Base-by-base conservation (phyloP, 2,329 filamentous ascomycete genomes). In the Colletotrichum coccodes region DNA sequence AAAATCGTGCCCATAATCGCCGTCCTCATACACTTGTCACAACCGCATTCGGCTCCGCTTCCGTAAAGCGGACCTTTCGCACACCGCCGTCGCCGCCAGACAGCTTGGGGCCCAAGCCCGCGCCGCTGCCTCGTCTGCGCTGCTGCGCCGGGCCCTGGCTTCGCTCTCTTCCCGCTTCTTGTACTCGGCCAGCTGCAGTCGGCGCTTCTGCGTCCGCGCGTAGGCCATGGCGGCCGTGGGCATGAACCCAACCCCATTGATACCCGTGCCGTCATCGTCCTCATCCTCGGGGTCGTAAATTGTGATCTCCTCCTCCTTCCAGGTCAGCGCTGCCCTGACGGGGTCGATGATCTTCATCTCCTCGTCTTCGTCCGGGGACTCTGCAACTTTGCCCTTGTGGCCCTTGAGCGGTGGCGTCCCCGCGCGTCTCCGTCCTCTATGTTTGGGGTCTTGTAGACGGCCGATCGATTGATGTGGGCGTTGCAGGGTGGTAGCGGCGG, bases 281-380 rank as follows among this genome's bases (percentile, higher is more conserved):
- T 87, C 84, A 74, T 91, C 90, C 46, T 89, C 82, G 0, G 89
- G 87, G 72, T 91, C 87, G 76, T 91, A 90, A 32, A 91, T 83
- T 2, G 90, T 91, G 69, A 92, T 91, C 75, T 91, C 90, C 72
- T 91, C 86, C 71, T 91, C 88, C 73, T 89, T 89, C 90, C 90
- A 92, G 2, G 90, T 91, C 60, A 91, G 80, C 3, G 88, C 84
- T 7, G 89, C 88, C 40, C 88, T 83, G 11, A 89, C 75, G 0
- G 87, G 86, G 62, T 89, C 87, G 60, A 83, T 78, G 32, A 87
- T 77, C 62, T 70, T 60, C 40, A 60, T 72, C 14, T 75, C 73
- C 14, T 79, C 81, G 9, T 80, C 77, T 9, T 81, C 78, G 21
- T 53, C 64, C 56, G 69, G 44, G 68, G 72, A 50, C 21, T 49